These are phyloP conservation scores for Pinus taeda DNA, from an alignment of 75 land plant genomes.

Conservation along the genomic window DNA sequence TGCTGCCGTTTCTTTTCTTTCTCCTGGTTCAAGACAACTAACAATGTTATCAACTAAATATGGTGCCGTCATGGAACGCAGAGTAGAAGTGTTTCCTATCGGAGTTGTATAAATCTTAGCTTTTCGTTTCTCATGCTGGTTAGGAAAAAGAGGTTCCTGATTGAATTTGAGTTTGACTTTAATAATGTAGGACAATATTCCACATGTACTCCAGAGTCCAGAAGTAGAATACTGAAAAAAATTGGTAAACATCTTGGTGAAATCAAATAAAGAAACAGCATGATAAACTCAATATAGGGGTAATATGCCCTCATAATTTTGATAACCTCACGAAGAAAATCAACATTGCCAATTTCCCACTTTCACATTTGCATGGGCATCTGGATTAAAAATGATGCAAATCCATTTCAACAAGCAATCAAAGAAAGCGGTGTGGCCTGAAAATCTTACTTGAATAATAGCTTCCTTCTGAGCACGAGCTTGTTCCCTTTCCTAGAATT, in stretches of 20 bases:
- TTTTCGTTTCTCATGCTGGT: too few species aligned
- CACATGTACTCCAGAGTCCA: too few species aligned
- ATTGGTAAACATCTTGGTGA: too few species aligned
- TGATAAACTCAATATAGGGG: not conserved
- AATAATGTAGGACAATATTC: not conserved
- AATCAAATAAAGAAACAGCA: too few species aligned
- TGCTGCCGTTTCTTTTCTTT: slow-evolving; percentile 57
- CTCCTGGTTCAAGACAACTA: slow-evolving; percentile 32
- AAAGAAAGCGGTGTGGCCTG: not conserved
- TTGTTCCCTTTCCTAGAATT: slow-evolving; percentile 7
- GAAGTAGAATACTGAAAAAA: too few species aligned
- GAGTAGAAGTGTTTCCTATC: not conserved
- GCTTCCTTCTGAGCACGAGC: slow-evolving; percentile 2
- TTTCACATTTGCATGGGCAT: not conserved
- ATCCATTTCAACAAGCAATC: not conserved
- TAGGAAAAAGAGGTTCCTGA: too few species aligned
- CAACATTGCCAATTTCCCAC: not conserved
- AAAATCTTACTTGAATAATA: not conserved
- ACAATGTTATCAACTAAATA: not conserved
- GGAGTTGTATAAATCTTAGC: too few species aligned
- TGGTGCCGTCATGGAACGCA: not conserved
- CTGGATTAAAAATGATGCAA: not conserved
- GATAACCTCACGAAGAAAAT: not conserved
- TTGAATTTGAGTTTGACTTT: not conserved
- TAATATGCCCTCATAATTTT: not conserved